Percentiles rank a stretch among this genome's conserved stretches.
phyloP scores from a whole-genome alignment of 768 basidiomycete genomes.

The Amanita molliuscula region DNA sequence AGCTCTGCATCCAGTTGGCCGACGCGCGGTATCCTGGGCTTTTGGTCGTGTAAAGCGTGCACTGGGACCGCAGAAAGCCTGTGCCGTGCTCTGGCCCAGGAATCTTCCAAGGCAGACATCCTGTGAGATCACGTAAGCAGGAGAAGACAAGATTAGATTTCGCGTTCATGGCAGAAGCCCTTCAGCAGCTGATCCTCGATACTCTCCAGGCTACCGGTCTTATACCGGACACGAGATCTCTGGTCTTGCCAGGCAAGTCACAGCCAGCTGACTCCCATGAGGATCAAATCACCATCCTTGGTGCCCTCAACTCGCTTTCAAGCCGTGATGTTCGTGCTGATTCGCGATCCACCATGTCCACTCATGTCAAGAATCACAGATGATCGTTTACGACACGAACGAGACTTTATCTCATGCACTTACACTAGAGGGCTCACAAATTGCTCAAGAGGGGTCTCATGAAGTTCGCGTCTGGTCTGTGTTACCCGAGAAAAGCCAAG shows the following conservation, averaged over 20 bases:
- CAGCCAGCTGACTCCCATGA: slow-evolving; percentile 55
- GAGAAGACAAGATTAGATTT: slow-evolving; percentile 5
- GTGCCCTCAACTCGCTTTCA: slow-evolving; percentile 82
- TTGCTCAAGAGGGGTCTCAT: slow-evolving; percentile 78
- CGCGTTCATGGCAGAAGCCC: slow-evolving; percentile 53
- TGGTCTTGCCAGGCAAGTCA: slow-evolving; percentile 55
- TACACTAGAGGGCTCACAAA: slow-evolving; percentile 75
- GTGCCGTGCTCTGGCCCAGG: slow-evolving; percentile 55
- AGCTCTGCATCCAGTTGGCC: slow-evolving; percentile 88
- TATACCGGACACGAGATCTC: slow-evolving; percentile 60
- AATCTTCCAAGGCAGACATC: slow-evolving; percentile 38
- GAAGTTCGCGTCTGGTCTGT: slow-evolving; percentile 92
- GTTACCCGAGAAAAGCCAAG: slow-evolving; percentile 62
- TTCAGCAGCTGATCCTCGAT: slow-evolving; percentile 76
- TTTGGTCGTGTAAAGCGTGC: slow-evolving; percentile 23
- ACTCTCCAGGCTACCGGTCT: slow-evolving; percentile 44
- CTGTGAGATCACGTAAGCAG: slow-evolving; percentile 12
- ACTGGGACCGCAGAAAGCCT: slow-evolving; percentile 37
- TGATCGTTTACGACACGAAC: slow-evolving; percentile 73
- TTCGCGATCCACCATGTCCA: slow-evolving; percentile 3
- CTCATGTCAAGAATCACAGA: slow-evolving; percentile 33
- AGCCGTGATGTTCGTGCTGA: slow-evolving; percentile 64
- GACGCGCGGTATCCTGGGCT: slow-evolving; percentile 60
- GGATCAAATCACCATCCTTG: slow-evolving; percentile 76
- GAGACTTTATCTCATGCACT: slow-evolving; percentile 66